phyloP scores from a whole-genome alignment of 2,329 filamentous ascomycete genomes.

The Rhynchosporium graminicola region DNA sequence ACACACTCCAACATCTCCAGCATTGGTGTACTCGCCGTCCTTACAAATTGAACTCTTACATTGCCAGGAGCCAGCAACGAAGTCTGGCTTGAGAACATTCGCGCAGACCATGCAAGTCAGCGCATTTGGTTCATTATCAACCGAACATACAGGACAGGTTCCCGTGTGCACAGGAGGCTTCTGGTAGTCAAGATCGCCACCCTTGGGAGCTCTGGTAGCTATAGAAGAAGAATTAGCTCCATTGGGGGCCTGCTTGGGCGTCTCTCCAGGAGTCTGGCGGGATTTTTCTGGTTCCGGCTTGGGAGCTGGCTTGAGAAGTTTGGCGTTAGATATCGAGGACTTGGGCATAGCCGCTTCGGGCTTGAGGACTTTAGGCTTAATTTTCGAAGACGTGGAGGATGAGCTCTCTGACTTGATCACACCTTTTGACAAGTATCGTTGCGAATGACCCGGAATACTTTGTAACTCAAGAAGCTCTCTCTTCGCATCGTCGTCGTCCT shows the following conservation, averaged over 20 bases:
- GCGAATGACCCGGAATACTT: slow-evolving; percentile 40
- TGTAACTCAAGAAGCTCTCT: slow-evolving; percentile 70
- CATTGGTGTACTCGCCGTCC: slow-evolving; percentile 63
- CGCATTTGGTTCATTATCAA: slow-evolving; percentile 55
- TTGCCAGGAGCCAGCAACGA: slow-evolving; percentile 61
- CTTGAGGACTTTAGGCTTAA: not conserved
- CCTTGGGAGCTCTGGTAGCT: not conserved
- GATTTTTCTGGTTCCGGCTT: not conserved
- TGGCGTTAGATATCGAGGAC: not conserved
- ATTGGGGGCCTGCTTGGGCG: not conserved
- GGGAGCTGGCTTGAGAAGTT: not conserved
- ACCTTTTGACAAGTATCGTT: slow-evolving; percentile 23
- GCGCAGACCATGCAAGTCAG: slow-evolving; percentile 69
- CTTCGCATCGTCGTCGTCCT: slow-evolving; percentile 57
- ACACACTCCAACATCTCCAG: slow-evolving; percentile 68
- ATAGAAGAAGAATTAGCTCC: not conserved
- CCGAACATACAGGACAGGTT: slow-evolving; percentile 67
- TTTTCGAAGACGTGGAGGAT: not conserved
- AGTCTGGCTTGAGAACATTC: slow-evolving; percentile 62
- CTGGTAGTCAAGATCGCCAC: not conserved
- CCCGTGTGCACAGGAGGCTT: slow-evolving; percentile 1
- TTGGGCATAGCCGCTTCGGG: not conserved
- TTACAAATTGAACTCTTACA: slow-evolving; percentile 60
- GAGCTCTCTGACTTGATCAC: slow-evolving; percentile 16
- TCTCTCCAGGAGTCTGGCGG: not conserved